Evolutionary conservation across 371 early-diverging fungal genomes (phyloP), one percentile per base, ranked within the genome.

Genomic region (Actinomucor elegans): DNA sequence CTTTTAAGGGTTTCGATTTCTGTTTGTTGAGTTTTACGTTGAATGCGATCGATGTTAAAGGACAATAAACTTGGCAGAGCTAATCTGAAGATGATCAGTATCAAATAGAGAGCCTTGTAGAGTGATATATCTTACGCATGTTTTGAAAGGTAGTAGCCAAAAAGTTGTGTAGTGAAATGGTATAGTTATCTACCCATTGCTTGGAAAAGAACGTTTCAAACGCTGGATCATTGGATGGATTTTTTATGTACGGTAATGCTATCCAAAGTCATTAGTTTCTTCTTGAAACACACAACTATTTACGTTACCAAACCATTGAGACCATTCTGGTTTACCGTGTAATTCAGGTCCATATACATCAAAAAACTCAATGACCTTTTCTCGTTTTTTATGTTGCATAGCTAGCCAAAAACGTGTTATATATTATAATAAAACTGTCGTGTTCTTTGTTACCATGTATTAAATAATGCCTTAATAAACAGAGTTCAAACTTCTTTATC

Each of bases 281-380:
- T 32, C 32, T 15, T 11, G 32, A 38, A 8, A 7, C 17, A 38
- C 18, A 4, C 11, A 18, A 8, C 11, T 32, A 34, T 60, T 66
- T 67, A n/a, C n/a, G n/a, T n/a, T n/a, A 86, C 86, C 83, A 66
- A 86, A 86, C 87, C 87, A 86, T 40, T 79, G 73, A 27, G 81
- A 61, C 87, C 87, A 86, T 51, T 84, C 85, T 3, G 77, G 52
- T 48, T 79, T 81, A 5, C 73, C 79, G 40, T 83, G 79, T 32
- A 86, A 59, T 38, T 84, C 85, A 28, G 81, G 61, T 18, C 85
- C 85, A 64, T 75, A 83, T 4, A 66, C 55, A 44, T 84, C 85
- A 57, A 86, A 83, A 48, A 84, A 86, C 48, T 84, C 87, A 31
- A 74, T 63, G 4, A 86, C 75, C 38, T 79, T 83, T 12, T 81